Conservation (phyloP, 495 filamentous ascomycete genomes). For the Recurvomyces mirabilis region DNA sequence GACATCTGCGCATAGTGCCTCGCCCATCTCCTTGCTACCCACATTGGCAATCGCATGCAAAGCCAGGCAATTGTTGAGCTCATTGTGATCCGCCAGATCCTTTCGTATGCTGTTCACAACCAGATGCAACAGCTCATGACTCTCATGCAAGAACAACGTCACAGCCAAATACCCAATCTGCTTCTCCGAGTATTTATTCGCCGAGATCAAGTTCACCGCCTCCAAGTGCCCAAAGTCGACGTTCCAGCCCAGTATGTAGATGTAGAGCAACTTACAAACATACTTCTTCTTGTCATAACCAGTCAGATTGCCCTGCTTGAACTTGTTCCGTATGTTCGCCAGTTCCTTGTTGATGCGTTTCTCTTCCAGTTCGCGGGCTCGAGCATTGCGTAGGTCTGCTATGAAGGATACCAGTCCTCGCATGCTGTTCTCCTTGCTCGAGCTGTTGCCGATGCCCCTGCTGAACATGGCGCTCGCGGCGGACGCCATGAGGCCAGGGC, state of each 20-base stretch:
- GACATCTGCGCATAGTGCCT: constrained; percentile 84
- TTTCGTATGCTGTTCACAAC: constrained; percentile 99
- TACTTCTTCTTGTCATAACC: constrained; percentile 99
- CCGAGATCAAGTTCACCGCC: constrained; percentile 93
- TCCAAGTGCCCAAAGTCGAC: constrained; percentile 98
- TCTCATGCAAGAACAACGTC: constrained; percentile 91
- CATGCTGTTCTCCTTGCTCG: constrained; percentile 23
- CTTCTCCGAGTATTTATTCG: constrained; percentile 96
- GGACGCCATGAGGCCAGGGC: constrained; percentile 24
- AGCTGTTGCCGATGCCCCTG: constrained; percentile 14
- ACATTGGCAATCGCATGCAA: constrained; percentile 98
- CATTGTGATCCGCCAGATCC: constrained; percentile 86
- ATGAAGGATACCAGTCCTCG: constrained; percentile 92
- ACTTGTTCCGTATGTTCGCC: constrained; percentile 90
- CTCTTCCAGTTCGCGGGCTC: constrained; percentile 92
- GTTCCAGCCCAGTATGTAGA: constrained; percentile 98
- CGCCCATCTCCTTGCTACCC: constrained; percentile 91
- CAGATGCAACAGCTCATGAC: constrained; percentile 89
- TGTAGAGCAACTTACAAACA: constrained; percentile 98
- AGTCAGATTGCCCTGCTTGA: constrained; percentile 47
- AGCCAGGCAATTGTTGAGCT: constrained; percentile 95
- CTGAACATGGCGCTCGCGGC: constrained; percentile 30
- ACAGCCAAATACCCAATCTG: constrained; percentile 98
- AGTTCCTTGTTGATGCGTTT: constrained; percentile 99
- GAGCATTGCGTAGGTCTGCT: constrained; percentile 87